Percentiles rank a stretch among this genome's conserved stretches.
phyloP scores from a whole-genome alignment of 1,284 basidiomycete species.

The Pseudomicrostroma phylloplanum region DNA sequence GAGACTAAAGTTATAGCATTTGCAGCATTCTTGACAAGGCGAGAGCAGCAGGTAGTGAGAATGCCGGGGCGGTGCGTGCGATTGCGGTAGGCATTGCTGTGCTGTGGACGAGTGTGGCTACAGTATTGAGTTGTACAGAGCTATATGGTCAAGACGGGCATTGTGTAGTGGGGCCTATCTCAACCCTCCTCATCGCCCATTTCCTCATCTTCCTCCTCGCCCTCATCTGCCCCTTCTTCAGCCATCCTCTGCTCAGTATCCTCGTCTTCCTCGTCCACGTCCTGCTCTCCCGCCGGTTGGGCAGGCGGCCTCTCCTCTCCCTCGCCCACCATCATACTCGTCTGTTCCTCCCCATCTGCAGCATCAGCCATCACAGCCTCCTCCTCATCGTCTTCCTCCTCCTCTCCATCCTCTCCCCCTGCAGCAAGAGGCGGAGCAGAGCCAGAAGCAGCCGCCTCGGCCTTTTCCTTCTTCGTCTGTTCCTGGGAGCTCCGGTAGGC shows the following conservation, averaged over 20 bases:
- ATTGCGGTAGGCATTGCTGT: too few relatives aligned
- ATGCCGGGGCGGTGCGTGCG: too few relatives aligned
- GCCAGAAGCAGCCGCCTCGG: not conserved
- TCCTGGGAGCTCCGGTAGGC: not conserved
- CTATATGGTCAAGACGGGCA: too few relatives aligned
- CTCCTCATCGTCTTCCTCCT: conserved; percentile 2
- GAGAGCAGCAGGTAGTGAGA: too few relatives aligned
- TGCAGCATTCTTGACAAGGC: too few relatives aligned
- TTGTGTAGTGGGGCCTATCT: too few relatives aligned
- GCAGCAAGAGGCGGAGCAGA: not conserved
- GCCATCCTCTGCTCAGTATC: not conserved
- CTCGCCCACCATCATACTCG: not conserved
- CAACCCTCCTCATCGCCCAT: too few relatives aligned
- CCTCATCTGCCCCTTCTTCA: not conserved
- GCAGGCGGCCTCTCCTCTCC: not conserved
- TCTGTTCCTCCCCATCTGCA: not conserved
- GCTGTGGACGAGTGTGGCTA: too few relatives aligned
- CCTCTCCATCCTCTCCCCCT: not conserved
- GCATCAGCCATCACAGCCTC: not conserved
- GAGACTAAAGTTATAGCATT: too few relatives aligned
- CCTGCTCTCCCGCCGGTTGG: not conserved
- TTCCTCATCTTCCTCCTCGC: too few relatives aligned
- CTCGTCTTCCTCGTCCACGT: not conserved
- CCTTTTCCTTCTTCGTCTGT: not conserved
- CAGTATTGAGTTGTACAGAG: too few relatives aligned